Percentiles rank a stretch among this genome's conserved stretches.
Evolutionary conservation across 2,329 filamentous ascomycete species (phyloP).

Genomic region (Knufia fluminis): DNA sequence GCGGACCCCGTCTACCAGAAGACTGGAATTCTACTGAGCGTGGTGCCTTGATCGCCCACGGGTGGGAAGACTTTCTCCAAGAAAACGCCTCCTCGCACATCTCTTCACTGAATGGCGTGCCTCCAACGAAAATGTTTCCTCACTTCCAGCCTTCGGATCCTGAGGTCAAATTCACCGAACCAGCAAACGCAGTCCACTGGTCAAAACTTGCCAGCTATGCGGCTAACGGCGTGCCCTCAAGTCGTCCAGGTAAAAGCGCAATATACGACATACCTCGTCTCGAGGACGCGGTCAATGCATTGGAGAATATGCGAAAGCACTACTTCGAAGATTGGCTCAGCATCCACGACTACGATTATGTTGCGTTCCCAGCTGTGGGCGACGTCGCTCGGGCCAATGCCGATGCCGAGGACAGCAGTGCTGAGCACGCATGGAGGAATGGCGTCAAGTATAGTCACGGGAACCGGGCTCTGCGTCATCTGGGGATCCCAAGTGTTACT

Average conservation of each 20-base stretch:
- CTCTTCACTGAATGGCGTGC: conserved; percentile 29
- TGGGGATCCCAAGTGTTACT: conserved; percentile 25
- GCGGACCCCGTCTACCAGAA: conserved; percentile 32
- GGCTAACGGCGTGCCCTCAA: not conserved
- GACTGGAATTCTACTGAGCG: conserved; percentile 42
- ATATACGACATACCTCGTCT: conserved; percentile 12
- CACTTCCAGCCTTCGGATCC: conserved; percentile 12
- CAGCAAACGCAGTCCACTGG: conserved; percentile 14
- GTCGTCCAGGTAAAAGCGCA: not conserved
- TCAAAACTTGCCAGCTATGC: conserved; percentile 10
- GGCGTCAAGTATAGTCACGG: conserved; percentile 46
- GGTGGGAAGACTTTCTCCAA: conserved; percentile 45
- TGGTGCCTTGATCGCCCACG: conserved; percentile 41
- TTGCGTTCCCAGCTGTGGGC: conserved; percentile 42
- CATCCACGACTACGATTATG: conserved; percentile 30
- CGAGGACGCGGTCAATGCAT: conserved; percentile 8
- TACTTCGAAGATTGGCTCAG: conserved; percentile 40
- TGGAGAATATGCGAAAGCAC: conserved; percentile 13
- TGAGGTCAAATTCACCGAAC: conserved; percentile 13
- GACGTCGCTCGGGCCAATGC: conserved; percentile 41
- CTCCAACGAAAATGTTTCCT: conserved; percentile 38
- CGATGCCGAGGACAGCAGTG: conserved; percentile 28
- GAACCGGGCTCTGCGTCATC: conserved; percentile 28
- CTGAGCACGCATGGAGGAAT: conserved; percentile 34
- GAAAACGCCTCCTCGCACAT: conserved; percentile 29